These are phyloP conservation scores for Penicillium nordicum DNA, from an alignment of 2,329 filamentous ascomycete species.

Conservation along the genomic window DNA sequence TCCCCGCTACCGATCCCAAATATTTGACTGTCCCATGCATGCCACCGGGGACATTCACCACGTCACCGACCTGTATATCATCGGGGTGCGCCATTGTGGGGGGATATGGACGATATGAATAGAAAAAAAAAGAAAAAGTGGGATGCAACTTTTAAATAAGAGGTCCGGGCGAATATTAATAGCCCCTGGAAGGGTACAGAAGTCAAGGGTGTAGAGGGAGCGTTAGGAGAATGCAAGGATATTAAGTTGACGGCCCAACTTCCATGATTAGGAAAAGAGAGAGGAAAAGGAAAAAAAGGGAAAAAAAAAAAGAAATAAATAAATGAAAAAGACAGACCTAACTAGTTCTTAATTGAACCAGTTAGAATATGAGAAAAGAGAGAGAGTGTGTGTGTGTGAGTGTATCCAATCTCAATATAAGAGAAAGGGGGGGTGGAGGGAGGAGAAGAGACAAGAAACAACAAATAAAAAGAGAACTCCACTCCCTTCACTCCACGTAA, in stretches of 20 bases:
- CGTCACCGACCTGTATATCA: constrained; percentile 71
- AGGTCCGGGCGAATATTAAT: neutral
- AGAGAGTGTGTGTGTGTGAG: neutral
- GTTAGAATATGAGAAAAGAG: neutral
- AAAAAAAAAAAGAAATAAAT: neutral
- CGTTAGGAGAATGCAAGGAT: constrained; percentile 15
- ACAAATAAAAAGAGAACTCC: constrained; percentile 20
- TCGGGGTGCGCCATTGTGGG: constrained; percentile 37
- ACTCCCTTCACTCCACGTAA: constrained; percentile 13
- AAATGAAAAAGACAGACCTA: neutral
- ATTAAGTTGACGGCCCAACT: constrained; percentile 13
- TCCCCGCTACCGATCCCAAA: constrained; percentile 79
- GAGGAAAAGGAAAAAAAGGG: neutral
- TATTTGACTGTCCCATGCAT: constrained; percentile 91
- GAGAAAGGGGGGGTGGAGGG: constrained; percentile 8
- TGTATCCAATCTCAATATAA: neutral
- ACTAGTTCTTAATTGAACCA: neutral
- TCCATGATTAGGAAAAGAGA: constrained; percentile 6
- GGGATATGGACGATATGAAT: neutral
- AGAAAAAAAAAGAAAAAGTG: neutral
- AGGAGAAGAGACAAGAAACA: constrained; percentile 4
- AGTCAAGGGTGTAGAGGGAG: constrained; percentile 9
- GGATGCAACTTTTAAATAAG: constrained; percentile 5
- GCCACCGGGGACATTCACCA: constrained; percentile 86
- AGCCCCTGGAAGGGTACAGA: constrained; percentile 8